phyloP scores from a whole-genome alignment of 164 flowering plant genomes.

The Houttuynia cordata region DNA sequence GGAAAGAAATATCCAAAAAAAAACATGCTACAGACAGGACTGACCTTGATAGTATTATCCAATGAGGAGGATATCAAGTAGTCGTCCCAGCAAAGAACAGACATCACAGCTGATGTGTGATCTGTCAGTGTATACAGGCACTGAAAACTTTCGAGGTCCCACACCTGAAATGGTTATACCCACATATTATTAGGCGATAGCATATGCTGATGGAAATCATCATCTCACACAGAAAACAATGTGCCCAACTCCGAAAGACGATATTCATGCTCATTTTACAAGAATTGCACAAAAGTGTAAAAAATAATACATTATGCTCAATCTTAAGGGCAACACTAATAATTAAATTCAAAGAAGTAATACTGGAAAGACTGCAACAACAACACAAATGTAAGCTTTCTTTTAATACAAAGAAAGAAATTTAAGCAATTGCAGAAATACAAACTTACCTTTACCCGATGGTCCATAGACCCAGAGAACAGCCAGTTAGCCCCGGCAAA shows the following conservation, averaged over 20 bases:
- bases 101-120: conserved; percentile 80
- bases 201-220: too few species aligned
- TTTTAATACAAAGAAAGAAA: too few species aligned
- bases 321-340: too few species aligned
- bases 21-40: not conserved
- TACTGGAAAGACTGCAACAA: too few species aligned
- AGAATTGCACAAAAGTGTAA: too few species aligned
- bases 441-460: conserved; percentile 55
- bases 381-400: too few species aligned
- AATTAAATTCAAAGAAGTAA: too few species aligned
- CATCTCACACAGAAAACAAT: too few species aligned
- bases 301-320: too few species aligned
- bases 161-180: conserved; percentile 25
- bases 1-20: not conserved
- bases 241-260: too few species aligned
- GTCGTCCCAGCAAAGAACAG: conserved; percentile 89
- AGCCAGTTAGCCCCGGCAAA: conserved; percentile 79
- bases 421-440: not conserved
- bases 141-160: conserved; percentile 81
- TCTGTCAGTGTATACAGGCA: conserved; percentile 70
- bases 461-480: conserved; percentile 92
- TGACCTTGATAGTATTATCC: conserved; percentile 77
- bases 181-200: too few species aligned
- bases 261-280: too few species aligned
- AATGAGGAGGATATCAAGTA: conserved; percentile 79